These are phyloP conservation scores for Novymonas esmeraldas DNA, from an alignment of 208 protist species.

Conservation along the genomic window DNA sequence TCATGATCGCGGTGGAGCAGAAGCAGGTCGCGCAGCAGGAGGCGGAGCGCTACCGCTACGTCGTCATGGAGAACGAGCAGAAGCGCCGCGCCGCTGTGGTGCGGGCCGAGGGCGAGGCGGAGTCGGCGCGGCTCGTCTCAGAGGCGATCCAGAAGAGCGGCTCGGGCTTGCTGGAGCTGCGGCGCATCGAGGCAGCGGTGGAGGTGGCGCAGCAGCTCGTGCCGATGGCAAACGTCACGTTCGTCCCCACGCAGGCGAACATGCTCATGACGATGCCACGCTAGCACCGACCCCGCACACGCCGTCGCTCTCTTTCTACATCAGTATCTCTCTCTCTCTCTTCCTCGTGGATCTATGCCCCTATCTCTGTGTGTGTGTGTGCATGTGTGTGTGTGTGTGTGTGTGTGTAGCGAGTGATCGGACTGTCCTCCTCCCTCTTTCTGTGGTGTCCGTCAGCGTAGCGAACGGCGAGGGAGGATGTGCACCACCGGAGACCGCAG, in stretches of 20 bases:
- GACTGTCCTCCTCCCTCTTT: neutral
- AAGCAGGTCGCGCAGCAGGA: conserved; percentile 99
- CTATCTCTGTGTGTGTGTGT: conserved; percentile 2
- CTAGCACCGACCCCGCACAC: too few species aligned
- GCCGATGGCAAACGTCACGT: conserved; percentile 81
- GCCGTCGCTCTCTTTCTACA: neutral
- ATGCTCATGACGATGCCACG: conserved; percentile 75
- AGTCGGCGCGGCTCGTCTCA: conserved; percentile 93
- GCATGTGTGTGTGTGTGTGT: neutral
- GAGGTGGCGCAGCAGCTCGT: conserved; percentile 94
- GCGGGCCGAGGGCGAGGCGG: conserved; percentile 94
- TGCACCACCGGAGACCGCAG: too few species aligned
- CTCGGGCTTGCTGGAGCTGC: conserved; percentile 92
- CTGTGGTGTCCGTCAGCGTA: neutral
- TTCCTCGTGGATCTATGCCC: neutral
- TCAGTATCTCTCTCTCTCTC: neutral
- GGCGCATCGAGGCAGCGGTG: conserved; percentile 95
- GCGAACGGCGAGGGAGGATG: too few species aligned
- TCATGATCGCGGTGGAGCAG: conserved; percentile 95
- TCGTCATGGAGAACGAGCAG: conserved; percentile 96
- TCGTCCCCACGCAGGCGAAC: conserved; percentile 69
- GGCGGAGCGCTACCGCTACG: conserved; percentile 94
- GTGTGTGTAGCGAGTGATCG: too few species aligned
- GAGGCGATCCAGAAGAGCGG: conserved; percentile 85
- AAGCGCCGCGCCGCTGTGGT: conserved; percentile 94